These are phyloP conservation scores for Candida dajiaensis DNA, from an alignment of 805 yeast genomes.

Conservation along the genomic window DNA sequence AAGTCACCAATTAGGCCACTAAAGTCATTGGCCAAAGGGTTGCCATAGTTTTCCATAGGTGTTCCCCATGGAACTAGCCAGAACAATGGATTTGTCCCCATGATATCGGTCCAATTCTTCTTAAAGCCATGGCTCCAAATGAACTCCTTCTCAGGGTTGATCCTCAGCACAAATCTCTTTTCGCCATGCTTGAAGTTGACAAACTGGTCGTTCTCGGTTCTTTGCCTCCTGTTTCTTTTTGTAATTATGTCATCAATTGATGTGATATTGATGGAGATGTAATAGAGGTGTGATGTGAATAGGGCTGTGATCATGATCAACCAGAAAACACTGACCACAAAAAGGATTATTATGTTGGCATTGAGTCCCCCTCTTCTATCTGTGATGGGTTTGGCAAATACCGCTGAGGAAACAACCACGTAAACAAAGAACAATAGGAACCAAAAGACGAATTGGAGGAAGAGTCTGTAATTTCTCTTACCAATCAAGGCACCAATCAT, in stretches of 20 bases:
- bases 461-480: slow-evolving; percentile 52
- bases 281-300: slow-evolving; percentile 36
- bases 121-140: slow-evolving; percentile 18
- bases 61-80: slow-evolving; percentile 28
- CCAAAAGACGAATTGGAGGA: slow-evolving; percentile 45
- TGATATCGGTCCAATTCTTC: slow-evolving; percentile 23
- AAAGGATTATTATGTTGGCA: slow-evolving; percentile 44
- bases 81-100: slow-evolving; percentile 23
- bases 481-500: slow-evolving; percentile 78
- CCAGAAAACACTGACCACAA: slow-evolving; percentile 40
- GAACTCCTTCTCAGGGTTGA: slow-evolving; percentile 13
- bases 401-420: slow-evolving; percentile 32
- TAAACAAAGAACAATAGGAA: slow-evolving; percentile 33
- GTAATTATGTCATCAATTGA: slow-evolving; percentile 52
- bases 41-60: slow-evolving; percentile 3
- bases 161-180: slow-evolving; percentile 35
- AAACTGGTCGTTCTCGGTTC: slow-evolving; percentile 16
- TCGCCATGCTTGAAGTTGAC: slow-evolving; percentile 29
- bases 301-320: slow-evolving; percentile 39
- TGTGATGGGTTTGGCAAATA: slow-evolving; percentile 25
- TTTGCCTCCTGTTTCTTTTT: slow-evolving; percentile 25
- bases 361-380: slow-evolving; percentile 27
- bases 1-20: slow-evolving; percentile 24
- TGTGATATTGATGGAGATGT: slow-evolving; percentile 43
- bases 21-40: slow-evolving; percentile 5